Evolutionary conservation across 495 filamentous ascomycete species (phyloP).

Genomic region (Talaromyces borbonicus): DNA sequence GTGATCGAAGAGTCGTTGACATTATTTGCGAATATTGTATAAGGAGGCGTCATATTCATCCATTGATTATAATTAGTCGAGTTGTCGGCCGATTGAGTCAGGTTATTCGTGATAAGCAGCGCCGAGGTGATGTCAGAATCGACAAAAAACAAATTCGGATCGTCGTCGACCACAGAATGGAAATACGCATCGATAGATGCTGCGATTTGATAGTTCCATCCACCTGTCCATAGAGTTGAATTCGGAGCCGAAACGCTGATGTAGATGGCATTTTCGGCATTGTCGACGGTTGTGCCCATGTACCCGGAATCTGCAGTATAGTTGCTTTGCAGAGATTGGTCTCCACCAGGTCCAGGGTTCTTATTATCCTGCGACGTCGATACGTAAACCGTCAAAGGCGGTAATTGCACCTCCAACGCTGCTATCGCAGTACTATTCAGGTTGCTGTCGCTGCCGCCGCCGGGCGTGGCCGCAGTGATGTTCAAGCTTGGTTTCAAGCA

Average conservation of each 20-base stretch:
- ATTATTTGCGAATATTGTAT: slow-evolving; percentile 70
- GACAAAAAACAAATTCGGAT: slow-evolving; percentile 52
- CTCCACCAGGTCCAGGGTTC: slow-evolving; percentile 53
- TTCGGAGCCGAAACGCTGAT: slow-evolving; percentile 64
- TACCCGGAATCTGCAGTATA: slow-evolving; percentile 49
- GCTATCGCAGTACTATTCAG: slow-evolving; percentile 15
- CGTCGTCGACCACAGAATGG: slow-evolving; percentile 44
- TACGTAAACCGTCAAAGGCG: slow-evolving; percentile 70
- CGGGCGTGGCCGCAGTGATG: no score
- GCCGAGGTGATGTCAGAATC: slow-evolving; percentile 74
- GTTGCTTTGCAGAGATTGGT: slow-evolving; percentile 27
- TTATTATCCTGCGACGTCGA: slow-evolving; percentile 55
- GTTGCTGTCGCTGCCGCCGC: no score
- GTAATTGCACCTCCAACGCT: slow-evolving; percentile 25
- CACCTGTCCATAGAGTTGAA: slow-evolving; percentile 43
- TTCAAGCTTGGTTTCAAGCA: slow-evolving; percentile 59
- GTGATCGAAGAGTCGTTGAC: slow-evolving; percentile 44
- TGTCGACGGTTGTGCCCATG: slow-evolving; percentile 16
- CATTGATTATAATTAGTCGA: slow-evolving; percentile 36
- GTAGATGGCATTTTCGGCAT: slow-evolving; percentile 53
- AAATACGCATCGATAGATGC: slow-evolving; percentile 71
- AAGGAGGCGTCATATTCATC: slow-evolving; percentile 53
- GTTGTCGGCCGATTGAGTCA: slow-evolving; percentile 41
- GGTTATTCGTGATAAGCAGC: slow-evolving; percentile 63
- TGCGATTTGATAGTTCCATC: slow-evolving; percentile 69